A percentile compares a stretch with the other conserved stretches of the same genome.
These are phyloP conservation scores for Tylopilus subfusipes DNA, from an alignment of 768 basidiomycete species.

Conservation along the genomic window DNA sequence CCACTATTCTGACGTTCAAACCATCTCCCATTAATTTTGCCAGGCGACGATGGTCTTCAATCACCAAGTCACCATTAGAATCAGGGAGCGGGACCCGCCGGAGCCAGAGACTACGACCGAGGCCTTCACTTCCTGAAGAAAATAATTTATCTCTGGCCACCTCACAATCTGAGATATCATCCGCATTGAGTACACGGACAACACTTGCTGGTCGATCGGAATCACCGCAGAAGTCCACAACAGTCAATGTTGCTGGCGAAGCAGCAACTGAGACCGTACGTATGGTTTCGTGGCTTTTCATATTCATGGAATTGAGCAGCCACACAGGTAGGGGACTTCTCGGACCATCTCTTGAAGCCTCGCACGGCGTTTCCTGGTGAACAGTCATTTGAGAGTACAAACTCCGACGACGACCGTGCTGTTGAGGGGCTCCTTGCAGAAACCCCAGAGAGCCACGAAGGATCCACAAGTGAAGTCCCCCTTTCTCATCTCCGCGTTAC, in stretches of 20 bases:
- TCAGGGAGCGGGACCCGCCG: conserved; percentile 34
- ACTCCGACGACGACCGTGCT: conserved; percentile 36
- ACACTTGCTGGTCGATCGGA: conserved; percentile 32
- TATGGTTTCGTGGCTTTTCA: conserved; percentile 29
- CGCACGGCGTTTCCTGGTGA: conserved; percentile 27
- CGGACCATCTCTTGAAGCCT: conserved; percentile 25
- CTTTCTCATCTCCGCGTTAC: conserved; percentile 37
- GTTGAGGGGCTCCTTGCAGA: conserved; percentile 34
- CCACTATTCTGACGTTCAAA: conserved; percentile 49
- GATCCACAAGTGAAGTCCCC: conserved; percentile 29
- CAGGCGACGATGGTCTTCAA: conserved; percentile 55
- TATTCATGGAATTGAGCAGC: conserved; percentile 26
- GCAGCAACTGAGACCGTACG: conserved; percentile 30
- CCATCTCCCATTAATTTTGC: conserved; percentile 66
- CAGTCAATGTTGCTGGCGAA: conserved; percentile 21
- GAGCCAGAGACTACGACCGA: conserved; percentile 35
- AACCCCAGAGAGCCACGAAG: conserved; percentile 30
- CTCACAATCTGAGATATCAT: conserved; percentile 27
- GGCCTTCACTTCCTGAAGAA: conserved; percentile 27
- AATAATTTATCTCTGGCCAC: conserved; percentile 28
- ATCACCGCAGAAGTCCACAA: conserved; percentile 31
- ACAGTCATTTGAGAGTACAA: conserved; percentile 32
- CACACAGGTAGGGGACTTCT: conserved; percentile 30
- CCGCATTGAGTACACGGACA: conserved; percentile 31
- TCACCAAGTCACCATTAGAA: conserved; percentile 34